Evolutionary conservation across 2,329 filamentous ascomycete species (phyloP).

Genomic region (Aspergillus sclerotialis): DNA sequence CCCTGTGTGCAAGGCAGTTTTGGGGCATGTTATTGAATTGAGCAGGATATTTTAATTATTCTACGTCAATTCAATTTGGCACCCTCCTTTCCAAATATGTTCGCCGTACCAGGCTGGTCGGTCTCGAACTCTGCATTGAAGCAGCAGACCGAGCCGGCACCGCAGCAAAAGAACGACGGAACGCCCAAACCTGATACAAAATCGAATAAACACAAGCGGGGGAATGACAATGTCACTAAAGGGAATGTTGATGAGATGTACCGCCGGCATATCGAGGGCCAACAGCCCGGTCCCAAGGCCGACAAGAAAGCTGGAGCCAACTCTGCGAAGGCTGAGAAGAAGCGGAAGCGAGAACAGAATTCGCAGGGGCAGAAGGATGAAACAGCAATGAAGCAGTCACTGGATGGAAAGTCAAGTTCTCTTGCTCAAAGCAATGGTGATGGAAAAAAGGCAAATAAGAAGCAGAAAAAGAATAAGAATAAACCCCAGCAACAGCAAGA

Average conservation of each 20-base stretch:
- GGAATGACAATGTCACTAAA: constrained; percentile 48
- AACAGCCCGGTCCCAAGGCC: constrained; percentile 29
- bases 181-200: constrained; percentile 16
- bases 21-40: neutral
- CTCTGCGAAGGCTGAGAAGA: constrained; percentile 17
- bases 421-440: constrained; percentile 16
- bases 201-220: constrained; percentile 47
- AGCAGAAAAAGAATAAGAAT: constrained; percentile 27
- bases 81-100: constrained; percentile 50
- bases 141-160: constrained; percentile 53
- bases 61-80: neutral
- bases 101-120: constrained; percentile 89
- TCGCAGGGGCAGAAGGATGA: constrained; percentile 12
- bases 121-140: constrained; percentile 66
- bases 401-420: constrained; percentile 9
- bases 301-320: constrained; percentile 29
- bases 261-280: constrained; percentile 70
- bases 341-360: constrained; percentile 23
- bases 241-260: constrained; percentile 72
- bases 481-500: constrained; percentile 16
- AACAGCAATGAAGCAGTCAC: constrained; percentile 9
- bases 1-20: neutral
- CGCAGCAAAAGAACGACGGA: constrained; percentile 55
- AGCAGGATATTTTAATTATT: neutral
- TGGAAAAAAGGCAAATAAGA: constrained; percentile 17